phyloP scores from a whole-genome alignment of 2,329 filamentous ascomycete species.

The Aureobasidium sp. region DNA sequence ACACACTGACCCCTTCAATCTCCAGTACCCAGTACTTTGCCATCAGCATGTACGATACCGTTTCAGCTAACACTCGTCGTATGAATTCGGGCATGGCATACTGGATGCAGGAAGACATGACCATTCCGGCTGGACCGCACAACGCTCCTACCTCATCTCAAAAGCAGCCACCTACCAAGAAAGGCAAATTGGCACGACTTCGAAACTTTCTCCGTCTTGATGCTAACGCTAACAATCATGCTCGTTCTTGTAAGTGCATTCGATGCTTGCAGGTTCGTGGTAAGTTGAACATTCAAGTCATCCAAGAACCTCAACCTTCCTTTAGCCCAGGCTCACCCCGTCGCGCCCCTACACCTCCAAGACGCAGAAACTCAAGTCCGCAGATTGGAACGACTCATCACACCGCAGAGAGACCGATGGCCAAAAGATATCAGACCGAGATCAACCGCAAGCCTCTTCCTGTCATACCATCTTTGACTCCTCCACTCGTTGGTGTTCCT shows the following conservation, averaged over 20 bases:
- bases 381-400: background rate
- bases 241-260: background rate
- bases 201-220: background rate
- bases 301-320: background rate
- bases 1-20: background rate
- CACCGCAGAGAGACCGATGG: background rate
- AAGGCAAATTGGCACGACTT: background rate
- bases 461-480: background rate
- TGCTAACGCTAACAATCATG: background rate
- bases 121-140: conserved; percentile 12
- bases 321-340: conserved; percentile 1
- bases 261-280: background rate
- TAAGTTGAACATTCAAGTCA: background rate
- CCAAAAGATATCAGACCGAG: conserved; percentile 2
- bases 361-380: conserved; percentile 8
- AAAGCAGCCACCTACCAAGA: background rate
- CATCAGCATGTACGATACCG: background rate
- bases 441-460: background rate
- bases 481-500: background rate
- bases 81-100: background rate
- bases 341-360: background rate
- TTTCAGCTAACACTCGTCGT: background rate
- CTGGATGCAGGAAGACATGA: background rate
- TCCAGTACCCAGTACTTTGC: background rate
- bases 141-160: no score